phyloP scores from a whole-genome alignment of 2,329 filamentous ascomycete species.

The Chaetomiaceae sp. region DNA sequence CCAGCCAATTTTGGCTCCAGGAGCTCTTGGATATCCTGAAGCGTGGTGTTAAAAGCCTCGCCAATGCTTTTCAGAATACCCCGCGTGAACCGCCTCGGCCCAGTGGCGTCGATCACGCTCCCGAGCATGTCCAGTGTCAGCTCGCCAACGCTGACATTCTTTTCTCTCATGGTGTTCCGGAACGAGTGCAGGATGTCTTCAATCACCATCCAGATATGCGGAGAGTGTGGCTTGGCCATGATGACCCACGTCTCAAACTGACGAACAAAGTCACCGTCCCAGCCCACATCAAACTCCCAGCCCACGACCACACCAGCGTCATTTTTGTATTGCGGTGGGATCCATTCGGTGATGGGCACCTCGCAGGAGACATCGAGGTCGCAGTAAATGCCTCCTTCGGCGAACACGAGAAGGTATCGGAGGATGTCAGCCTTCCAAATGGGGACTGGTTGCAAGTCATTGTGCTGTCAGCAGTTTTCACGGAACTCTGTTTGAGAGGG shows the following conservation, averaged over 20 bases:
- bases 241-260: constrained; percentile 26
- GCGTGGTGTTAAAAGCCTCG: constrained; percentile 1
- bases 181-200: constrained; percentile 21
- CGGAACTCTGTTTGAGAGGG: too few relatives aligned
- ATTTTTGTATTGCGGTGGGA: constrained; percentile 23
- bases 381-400: constrained; percentile 69
- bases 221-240: constrained; percentile 20
- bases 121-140: constrained; percentile 9
- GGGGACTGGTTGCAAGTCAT: constrained; percentile 14
- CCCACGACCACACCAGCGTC: constrained; percentile 26
- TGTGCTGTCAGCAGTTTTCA: neutral
- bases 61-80: constrained; percentile 13
- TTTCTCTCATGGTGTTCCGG: neutral
- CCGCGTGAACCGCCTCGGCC: constrained; percentile 15
- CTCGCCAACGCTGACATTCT: constrained; percentile 6
- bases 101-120: constrained; percentile 17
- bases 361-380: constrained; percentile 43
- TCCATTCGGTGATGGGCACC: constrained; percentile 34
- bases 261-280: constrained; percentile 20
- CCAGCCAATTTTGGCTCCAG: constrained; percentile 22
- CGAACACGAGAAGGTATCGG: constrained; percentile 66
- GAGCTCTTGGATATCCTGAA: constrained; percentile 12
- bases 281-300: constrained; percentile 30
- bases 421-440: constrained; percentile 62
- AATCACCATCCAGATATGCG: constrained; percentile 22